Base-by-base conservation (phyloP, 805 yeast genomes). In the Hanseniaspora meyeri region DNA sequence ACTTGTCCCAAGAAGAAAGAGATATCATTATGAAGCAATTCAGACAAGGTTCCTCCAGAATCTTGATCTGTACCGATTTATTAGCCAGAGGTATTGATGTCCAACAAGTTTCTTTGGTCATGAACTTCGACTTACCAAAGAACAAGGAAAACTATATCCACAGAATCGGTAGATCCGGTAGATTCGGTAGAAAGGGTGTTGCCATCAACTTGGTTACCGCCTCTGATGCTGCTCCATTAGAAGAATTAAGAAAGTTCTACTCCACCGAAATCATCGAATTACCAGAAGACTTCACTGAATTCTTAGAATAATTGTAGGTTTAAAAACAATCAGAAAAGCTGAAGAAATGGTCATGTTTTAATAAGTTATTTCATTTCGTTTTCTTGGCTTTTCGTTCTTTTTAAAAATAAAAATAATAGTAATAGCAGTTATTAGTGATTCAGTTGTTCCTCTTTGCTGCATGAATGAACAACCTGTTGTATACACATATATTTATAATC, bases 1-100 rank as follows among this genome's bases (percentile, higher is more conserved):
- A 93, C 68, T 83, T 93, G 87, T 82, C 87, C 65, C 98, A 93
- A 74, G 84, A 83, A 65, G 96, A 91, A 70, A 80, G 98, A 74
- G 97, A 93, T 72, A 75, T 80, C 65, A 87, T 93, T 64, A 93
- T 93, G 98, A 81, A 82, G 70, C 97, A 90, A 71, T 93, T 93
- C 81, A 79, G 98, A 71, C 77, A 85, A 59, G 98, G 98, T 59
- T 81, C 85, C 62, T 87, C 96, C 55, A 81, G 98, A 69, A 91
- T 93, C 51, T 76, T 93, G 69, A 93, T 93, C 68, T 85, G 97
- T 63, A 93, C 98, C 43, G 98, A 93, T 73, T 85, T 93, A 66
- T 86, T 91, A 84, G 98, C 98, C 51, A 80, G 98, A 73, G 98
- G 98, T 68, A 93, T 91, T 62, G 98, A 91, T 73, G 97, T 91